Evolutionary conservation across 2,329 filamentous ascomycete species (phyloP), one percentile per base, ranked within the genome.

Genomic region (Acephala macrosclerotiorum): DNA sequence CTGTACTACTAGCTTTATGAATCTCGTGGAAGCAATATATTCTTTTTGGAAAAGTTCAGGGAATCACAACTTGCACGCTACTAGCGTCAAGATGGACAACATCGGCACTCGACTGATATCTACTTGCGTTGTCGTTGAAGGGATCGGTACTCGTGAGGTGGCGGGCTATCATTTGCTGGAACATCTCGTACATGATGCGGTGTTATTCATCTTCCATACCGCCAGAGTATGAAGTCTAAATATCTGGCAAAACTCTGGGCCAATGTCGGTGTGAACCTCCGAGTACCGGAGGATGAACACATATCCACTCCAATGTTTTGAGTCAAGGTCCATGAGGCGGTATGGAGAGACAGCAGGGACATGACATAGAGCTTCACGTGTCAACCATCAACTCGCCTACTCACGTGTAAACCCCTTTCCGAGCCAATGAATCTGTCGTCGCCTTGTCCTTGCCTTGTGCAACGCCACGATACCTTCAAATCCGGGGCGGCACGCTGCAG

Each of bases 401-500:
- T 53, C 49, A 53, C 25, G 25, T 53, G 49, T 25, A 22, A 29
- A 12, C 22, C 26, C 8, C 25, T 33, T 29, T 53, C 22, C 25
- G 25, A 29, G 7, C 49, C 49, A 53, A 53, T 53, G 25, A 33
- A 33, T 7, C 29, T 25, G n/a, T 25, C 5, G 40, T 42, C n/a
- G 40, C 22, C 45, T 26, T 49, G 20, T 49, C 45, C 45, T 26
- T 25, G 20, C 20, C 20, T 22, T 33, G 49, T 53, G 26, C 49
- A 53, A 12, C 7, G 49, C 49, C 49, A 53, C 49, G 49, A 53
- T 53, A 29, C 16, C 49, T 26, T 29, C 26, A 58, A 53, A 58
- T 59, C 55, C 45, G 55, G 60, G 61, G 61, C 61, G 55, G 61
- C 22, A 35, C 61, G 40, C 42, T 26, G 61, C 55, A 58, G 38